These are phyloP conservation scores for Cytospora chrysosperma DNA, from an alignment of 2,329 filamentous ascomycete genomes.

Conservation along the genomic window DNA sequence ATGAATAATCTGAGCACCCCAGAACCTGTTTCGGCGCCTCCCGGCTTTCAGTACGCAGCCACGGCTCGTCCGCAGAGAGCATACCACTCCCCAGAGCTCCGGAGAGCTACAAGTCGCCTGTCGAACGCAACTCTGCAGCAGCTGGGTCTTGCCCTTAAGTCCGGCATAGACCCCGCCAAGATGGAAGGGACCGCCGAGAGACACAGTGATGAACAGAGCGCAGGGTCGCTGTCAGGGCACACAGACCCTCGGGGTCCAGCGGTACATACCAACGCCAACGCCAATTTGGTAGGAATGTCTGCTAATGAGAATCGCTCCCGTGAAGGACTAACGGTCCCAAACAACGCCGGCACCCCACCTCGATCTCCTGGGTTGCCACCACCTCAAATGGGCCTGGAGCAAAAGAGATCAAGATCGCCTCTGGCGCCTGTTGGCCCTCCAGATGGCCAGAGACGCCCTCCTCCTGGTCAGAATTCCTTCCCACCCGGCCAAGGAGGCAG, in stretches of 20 bases:
- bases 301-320: slow-evolving; percentile 55
- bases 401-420: slow-evolving; percentile 46
- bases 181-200: slow-evolving; percentile 25
- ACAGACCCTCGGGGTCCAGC: slow-evolving; percentile 43
- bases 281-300: slow-evolving; percentile 49
- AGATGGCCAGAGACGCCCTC: slow-evolving; percentile 23
- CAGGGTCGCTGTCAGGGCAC: slow-evolving; percentile 34
- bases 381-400: slow-evolving; percentile 41
- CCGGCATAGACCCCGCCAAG: slow-evolving; percentile 19
- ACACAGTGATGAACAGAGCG: slow-evolving; percentile 33
- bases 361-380: slow-evolving; percentile 40
- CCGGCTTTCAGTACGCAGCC: slow-evolving; percentile 64
- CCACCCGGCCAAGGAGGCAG: slow-evolving; percentile 29
- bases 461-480: slow-evolving; percentile 29
- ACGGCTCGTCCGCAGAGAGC: slow-evolving; percentile 71
- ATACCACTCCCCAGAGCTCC: slow-evolving; percentile 73
- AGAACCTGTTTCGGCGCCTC: slow-evolving; percentile 74
- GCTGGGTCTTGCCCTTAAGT: slow-evolving; percentile 60
- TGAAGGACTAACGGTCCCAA: slow-evolving; percentile 49
- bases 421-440: slow-evolving; percentile 33
- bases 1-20: slow-evolving; percentile 62
- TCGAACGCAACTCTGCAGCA: slow-evolving; percentile 80
- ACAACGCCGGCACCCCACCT: slow-evolving; percentile 34
- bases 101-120: slow-evolving; percentile 78
- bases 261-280: slow-evolving; percentile 50